Evolutionary conservation across 1,284 basidiomycete genomes (phyloP), one percentile per base, ranked within the genome.

Genomic region (Austroboletus niveus): DNA sequence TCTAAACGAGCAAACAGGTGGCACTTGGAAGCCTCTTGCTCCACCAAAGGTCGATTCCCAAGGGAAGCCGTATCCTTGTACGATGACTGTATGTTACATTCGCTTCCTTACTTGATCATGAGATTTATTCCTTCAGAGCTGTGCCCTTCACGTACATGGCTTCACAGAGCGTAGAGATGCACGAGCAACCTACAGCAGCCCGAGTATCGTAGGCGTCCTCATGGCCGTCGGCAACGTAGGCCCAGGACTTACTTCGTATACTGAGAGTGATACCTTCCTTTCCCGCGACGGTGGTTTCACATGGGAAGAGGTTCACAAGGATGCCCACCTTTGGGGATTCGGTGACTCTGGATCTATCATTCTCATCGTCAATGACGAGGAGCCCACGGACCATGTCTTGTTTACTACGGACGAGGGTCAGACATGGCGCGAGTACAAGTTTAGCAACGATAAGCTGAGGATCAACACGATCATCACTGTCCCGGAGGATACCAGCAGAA

Each of bases 181-280:
- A 4, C 80, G 90, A 45, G 90, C 94, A 1, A 98, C 94, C 0
- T 98, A 90, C 70, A 94, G 90, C 64, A 94, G 86, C 44, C 95
- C 96, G 0, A 89, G 93, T 1, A 87, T 95, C 4, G 86, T 93
- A 3, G 97, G 96, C 8, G 77, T 99, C 14, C 84, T 99, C 73
- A 90, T 99, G 79, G 97, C 89, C 1, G 94, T 98, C 39, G 96
- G 96, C n/a, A 99, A 94, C 62, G 94, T 99, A 8, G 96, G 97
- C 30, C 87, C 93, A 58, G 71, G 75, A 7, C 82, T 99, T 1
- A 84, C 82, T 0, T 76, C 85, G 0, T 99, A 99, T 71, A 80
- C 77, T 3, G 89, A 98, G 41, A 88, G 87, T 57, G 96, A 98
- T 70, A 97, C 94, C 0, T 99, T 98, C 84, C 79, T 99, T 38